Conservation (phyloP, 345 rosid species). For the Mangifera indica region DNA sequence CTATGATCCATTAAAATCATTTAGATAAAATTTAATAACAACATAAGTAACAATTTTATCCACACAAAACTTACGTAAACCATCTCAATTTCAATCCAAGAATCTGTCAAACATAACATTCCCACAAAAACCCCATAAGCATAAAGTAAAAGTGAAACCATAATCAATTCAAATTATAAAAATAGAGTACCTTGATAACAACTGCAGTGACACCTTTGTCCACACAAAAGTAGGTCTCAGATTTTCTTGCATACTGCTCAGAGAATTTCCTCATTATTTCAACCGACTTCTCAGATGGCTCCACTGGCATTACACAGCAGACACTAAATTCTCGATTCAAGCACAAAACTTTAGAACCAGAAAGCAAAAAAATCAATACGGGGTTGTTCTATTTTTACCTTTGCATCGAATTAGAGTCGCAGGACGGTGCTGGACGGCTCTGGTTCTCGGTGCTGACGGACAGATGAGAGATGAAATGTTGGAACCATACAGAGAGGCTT, state of each 20-base stretch:
- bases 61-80: no score
- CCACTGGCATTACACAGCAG: slow-evolving; percentile 41
- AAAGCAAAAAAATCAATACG: neutral
- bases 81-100: neutral
- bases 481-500: slow-evolving; percentile 48
- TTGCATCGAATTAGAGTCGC: slow-evolving; percentile 40
- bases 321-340: neutral
- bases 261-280: slow-evolving; percentile 98
- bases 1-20: neutral
- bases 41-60: no score
- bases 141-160: neutral
- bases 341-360: neutral
- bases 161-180: neutral
- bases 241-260: slow-evolving; percentile 90
- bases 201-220: slow-evolving; percentile 96
- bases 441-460: slow-evolving; percentile 26
- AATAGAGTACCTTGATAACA: slow-evolving; percentile 68
- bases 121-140: slow-evolving; percentile 2
- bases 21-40: neutral
- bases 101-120: neutral
- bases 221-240: slow-evolving; percentile 88
- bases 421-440: slow-evolving; percentile 36
- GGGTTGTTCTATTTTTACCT: slow-evolving; percentile 25
- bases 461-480: slow-evolving; percentile 38
- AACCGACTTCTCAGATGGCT: slow-evolving; percentile 82